A percentile compares a stretch with the other conserved stretches of the same genome.
Conservation (phyloP, 2,329 filamentous ascomycete genomes). For the Trichoderma arundinaceum region DNA sequence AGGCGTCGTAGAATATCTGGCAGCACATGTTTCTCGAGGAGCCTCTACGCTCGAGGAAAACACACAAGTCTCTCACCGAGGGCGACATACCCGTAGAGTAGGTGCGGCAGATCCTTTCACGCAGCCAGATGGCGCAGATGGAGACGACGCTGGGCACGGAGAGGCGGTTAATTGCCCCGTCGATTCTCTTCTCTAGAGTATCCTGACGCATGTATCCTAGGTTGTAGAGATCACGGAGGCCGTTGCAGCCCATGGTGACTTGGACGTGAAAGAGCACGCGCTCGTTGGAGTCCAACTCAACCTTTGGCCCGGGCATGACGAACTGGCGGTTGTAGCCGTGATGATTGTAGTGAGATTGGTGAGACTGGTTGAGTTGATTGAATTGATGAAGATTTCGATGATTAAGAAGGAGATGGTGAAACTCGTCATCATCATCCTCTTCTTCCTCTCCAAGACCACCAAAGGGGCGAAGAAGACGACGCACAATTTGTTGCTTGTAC, state of each 20-base stretch:
- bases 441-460: background rate
- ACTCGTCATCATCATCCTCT: background rate
- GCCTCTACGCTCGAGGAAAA: conserved; percentile 15
- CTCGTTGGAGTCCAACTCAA: conserved; percentile 35
- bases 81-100: background rate
- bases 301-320: background rate
- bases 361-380: no score
- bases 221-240: conserved; percentile 35
- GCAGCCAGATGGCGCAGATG: conserved; percentile 41
- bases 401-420: background rate
- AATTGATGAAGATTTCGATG: background rate
- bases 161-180: conserved; percentile 28
- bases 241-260: conserved; percentile 36
- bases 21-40: conserved; percentile 25
- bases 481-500: conserved; percentile 16
- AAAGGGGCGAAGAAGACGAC: background rate
- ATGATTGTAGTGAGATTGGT: background rate
- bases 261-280: conserved; percentile 36
- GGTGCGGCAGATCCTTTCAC: conserved; percentile 32
- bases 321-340: background rate
- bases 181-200: conserved; percentile 37
- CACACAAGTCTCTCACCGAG: background rate
- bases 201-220: conserved; percentile 38
- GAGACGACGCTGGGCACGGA: conserved; percentile 33
- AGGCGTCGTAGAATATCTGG: conserved; percentile 18